Evolutionary conservation across 768 basidiomycete genomes (phyloP).

Genomic region (Boletus reticuloceps): DNA sequence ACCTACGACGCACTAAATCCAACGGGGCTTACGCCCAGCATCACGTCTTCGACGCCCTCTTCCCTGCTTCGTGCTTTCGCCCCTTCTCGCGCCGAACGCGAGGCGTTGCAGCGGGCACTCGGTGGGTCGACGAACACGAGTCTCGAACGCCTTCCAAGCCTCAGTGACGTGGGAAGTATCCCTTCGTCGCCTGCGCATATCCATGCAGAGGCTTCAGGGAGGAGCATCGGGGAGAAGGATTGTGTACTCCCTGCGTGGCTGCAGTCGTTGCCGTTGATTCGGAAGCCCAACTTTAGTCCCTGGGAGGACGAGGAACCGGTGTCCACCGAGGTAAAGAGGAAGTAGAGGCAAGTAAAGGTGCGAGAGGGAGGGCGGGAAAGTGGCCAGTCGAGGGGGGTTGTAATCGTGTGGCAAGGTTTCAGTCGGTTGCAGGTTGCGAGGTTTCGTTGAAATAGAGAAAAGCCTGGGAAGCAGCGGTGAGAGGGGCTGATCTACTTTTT

Average conservation of each 20-base stretch:
- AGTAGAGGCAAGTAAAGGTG: conserved; percentile 14
- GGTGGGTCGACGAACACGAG: conserved; percentile 73
- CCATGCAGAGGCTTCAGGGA: conserved; percentile 36
- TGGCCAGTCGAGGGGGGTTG: background rate
- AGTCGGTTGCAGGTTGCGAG: conserved; percentile 12
- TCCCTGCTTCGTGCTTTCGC: conserved; percentile 78
- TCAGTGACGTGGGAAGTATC: conserved; percentile 73
- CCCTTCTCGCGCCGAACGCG: conserved; percentile 84
- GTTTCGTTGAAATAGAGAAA: conserved; percentile 14
- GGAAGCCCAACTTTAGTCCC: conserved; percentile 75
- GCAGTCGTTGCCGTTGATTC: conserved; percentile 59
- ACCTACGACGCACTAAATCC: conserved; percentile 61
- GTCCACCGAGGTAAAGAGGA: conserved; percentile 16
- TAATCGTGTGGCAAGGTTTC: conserved; percentile 10
- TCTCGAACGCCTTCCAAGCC: conserved; percentile 73
- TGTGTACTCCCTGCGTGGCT: conserved; percentile 62
- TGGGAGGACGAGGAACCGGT: conserved; percentile 71
- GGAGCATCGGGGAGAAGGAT: conserved; percentile 23
- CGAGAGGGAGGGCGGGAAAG: background rate
- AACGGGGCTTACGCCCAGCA: conserved; percentile 45
- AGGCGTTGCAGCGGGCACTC: conserved; percentile 76
- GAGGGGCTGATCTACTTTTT: conserved; percentile 18
- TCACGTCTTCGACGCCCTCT: conserved; percentile 42
- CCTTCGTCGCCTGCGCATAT: conserved; percentile 62
- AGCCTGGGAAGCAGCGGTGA: conserved; percentile 9